Conservation (phyloP, 2,329 filamentous ascomycete genomes). For the Drechslerella coelobrocha region DNA sequence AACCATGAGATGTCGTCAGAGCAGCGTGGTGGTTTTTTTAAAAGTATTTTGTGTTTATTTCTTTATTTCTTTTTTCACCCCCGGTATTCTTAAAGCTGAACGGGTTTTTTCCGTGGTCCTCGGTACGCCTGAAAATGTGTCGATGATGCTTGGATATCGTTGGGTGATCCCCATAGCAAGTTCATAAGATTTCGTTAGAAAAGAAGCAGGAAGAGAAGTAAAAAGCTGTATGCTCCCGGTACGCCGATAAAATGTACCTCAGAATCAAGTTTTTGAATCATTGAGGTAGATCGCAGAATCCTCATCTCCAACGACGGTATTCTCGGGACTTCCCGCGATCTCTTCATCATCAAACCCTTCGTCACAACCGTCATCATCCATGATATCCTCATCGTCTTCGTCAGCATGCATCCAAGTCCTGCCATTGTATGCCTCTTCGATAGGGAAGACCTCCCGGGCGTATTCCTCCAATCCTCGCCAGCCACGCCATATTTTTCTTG, state of each 20-base stretch:
- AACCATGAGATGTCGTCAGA: not conserved
- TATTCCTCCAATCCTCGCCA: conserved; percentile 92
- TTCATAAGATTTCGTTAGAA: conserved; percentile 37
- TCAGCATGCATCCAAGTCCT: conserved; percentile 84
- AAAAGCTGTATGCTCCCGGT: conserved; percentile 18
- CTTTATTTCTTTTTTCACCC: not conserved
- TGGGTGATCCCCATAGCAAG: conserved; percentile 9
- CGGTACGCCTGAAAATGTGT: conserved; percentile 48
- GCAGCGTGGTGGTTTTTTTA: conserved; percentile 40
- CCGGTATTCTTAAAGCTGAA: conserved; percentile 4
- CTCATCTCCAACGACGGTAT: conserved; percentile 46
- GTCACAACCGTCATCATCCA: conserved; percentile 24
- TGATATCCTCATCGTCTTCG: conserved; percentile 59
- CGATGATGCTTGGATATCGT: conserved; percentile 30
- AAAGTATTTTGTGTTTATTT: conserved; percentile 16
- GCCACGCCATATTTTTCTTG: conserved; percentile 86
- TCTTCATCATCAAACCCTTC: conserved; percentile 42
- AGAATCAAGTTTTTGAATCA: conserved; percentile 34
- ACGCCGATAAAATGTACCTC: conserved; percentile 32
- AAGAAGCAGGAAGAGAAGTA: conserved; percentile 12
- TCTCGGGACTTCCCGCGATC: conserved; percentile 45
- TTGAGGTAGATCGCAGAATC: conserved; percentile 39
- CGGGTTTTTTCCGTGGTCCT: conserved; percentile 25
- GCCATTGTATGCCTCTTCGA: conserved; percentile 94
- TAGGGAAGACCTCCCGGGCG: conserved; percentile 87